These are phyloP conservation scores for Torulaspora franciscae DNA, from an alignment of 805 yeast species.

Conservation along the genomic window DNA sequence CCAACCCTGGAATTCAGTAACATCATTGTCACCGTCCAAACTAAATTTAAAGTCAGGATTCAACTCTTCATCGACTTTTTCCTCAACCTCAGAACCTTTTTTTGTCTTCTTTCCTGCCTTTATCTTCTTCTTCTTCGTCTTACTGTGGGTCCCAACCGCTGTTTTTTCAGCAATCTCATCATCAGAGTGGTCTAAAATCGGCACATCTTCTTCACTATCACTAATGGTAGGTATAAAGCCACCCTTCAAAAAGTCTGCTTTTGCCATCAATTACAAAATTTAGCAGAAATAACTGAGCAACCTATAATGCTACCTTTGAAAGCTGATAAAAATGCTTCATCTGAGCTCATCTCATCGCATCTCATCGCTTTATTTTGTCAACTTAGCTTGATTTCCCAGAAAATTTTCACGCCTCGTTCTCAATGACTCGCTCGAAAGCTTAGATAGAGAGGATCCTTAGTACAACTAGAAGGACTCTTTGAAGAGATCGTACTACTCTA, in stretches of 20 bases:
- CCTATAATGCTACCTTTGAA: background rate
- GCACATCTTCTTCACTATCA: constrained; percentile 69
- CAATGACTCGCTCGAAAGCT: constrained; percentile 1
- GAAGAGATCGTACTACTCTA: background rate
- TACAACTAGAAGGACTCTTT: background rate
- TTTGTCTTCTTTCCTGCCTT: constrained; percentile 17
- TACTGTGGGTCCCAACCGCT: constrained; percentile 11
- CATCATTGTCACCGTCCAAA: constrained; percentile 50
- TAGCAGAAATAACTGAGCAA: background rate
- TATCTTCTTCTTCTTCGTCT: constrained; percentile 19
- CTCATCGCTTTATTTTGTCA: constrained; percentile 7
- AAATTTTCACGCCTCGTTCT: constrained; percentile 4
- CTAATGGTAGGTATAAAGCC: constrained; percentile 67
- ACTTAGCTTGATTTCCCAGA: constrained; percentile 1
- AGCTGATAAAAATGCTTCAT: background rate
- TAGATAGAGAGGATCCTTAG: background rate
- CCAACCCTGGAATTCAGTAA: constrained; percentile 68
- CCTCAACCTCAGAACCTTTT: constrained; percentile 31
- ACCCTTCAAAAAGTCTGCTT: constrained; percentile 3
- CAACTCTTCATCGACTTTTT: constrained; percentile 49
- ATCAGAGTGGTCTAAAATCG: constrained; percentile 47
- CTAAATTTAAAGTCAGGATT: constrained; percentile 73
- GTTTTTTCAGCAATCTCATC: constrained; percentile 31
- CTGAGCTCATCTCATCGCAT: constrained; percentile 26
- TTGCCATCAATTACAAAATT: constrained; percentile 1